phyloP scores from a whole-genome alignment of 441 rosid genomes.

The Croton setiger region DNA sequence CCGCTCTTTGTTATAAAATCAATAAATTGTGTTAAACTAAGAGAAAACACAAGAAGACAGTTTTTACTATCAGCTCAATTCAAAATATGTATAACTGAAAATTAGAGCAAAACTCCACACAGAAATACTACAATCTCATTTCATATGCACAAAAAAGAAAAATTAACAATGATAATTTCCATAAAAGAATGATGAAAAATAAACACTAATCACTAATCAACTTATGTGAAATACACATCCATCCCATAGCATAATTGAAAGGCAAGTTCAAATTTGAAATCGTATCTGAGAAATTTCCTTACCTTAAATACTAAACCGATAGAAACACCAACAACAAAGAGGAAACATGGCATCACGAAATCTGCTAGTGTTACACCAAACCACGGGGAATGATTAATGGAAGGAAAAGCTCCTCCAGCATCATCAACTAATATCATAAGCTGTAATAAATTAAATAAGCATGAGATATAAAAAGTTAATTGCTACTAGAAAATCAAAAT shows the following conservation, averaged over 20 bases:
- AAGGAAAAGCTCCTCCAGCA: constrained; percentile 61
- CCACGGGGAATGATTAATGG: constrained; percentile 63
- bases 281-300: constrained; percentile 1
- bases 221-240: background rate
- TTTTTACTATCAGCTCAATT: background rate
- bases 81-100: too few species aligned
- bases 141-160: background rate
- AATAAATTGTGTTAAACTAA: background rate
- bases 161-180: background rate
- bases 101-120: background rate
- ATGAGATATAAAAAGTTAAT: background rate
- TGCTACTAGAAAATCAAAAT: background rate
- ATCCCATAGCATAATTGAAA: background rate
- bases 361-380: constrained; percentile 57
- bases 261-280: background rate
- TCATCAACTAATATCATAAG: constrained; percentile 64
- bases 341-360: constrained; percentile 63
- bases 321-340: constrained; percentile 56
- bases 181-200: background rate
- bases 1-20: background rate
- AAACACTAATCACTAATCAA: background rate
- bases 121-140: background rate
- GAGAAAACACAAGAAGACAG: background rate
- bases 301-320: constrained; percentile 48
- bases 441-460: constrained; percentile 25